Conservation (phyloP, 192 early-diverging fungal genomes). For the Podila minutissima region DNA sequence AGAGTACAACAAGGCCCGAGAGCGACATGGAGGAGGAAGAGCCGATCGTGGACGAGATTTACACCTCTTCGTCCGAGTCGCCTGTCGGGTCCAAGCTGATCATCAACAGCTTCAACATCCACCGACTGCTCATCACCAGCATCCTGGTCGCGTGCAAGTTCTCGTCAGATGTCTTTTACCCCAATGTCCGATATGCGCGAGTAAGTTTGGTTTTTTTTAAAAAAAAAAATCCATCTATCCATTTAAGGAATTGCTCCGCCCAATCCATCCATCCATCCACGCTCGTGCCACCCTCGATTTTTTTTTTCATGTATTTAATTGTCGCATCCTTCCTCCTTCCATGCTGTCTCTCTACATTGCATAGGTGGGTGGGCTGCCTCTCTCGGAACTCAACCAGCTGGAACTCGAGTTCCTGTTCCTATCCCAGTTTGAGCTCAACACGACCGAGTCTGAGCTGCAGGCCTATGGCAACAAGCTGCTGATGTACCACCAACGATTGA, state of each 20-base stretch:
- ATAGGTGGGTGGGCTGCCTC: conserved; percentile 78
- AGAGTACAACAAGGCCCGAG: not conserved
- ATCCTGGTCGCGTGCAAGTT: conserved; percentile 82
- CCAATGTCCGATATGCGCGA: conserved; percentile 78
- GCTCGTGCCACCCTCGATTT: not conserved
- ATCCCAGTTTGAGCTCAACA: conserved; percentile 74
- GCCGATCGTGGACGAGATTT: conserved; percentile 49
- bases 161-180: conserved; percentile 77
- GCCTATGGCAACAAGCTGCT: conserved; percentile 69
- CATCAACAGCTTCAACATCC: conserved; percentile 74
- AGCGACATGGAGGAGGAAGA: conserved; percentile 48
- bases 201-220: conserved; percentile 42
- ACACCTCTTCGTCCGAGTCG: conserved; percentile 52
- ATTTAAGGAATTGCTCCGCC: not conserved
- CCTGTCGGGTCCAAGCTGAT: conserved; percentile 56
- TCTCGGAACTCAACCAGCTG: conserved; percentile 76
- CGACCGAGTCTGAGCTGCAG: conserved; percentile 69
- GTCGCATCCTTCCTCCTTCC: too few relatives aligned
- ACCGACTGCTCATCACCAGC: conserved; percentile 74
- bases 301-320: not conserved
- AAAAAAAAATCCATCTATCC: not conserved
- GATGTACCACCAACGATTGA: conserved; percentile 52
- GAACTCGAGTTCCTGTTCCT: conserved; percentile 82
- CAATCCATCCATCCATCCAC: not conserved
- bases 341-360: not conserved